A percentile compares a stretch with the other conserved stretches of the same genome.
These are phyloP conservation scores for Tolypocladium sp. DNA, from an alignment of 2,329 filamentous ascomycete genomes.

Conservation along the genomic window DNA sequence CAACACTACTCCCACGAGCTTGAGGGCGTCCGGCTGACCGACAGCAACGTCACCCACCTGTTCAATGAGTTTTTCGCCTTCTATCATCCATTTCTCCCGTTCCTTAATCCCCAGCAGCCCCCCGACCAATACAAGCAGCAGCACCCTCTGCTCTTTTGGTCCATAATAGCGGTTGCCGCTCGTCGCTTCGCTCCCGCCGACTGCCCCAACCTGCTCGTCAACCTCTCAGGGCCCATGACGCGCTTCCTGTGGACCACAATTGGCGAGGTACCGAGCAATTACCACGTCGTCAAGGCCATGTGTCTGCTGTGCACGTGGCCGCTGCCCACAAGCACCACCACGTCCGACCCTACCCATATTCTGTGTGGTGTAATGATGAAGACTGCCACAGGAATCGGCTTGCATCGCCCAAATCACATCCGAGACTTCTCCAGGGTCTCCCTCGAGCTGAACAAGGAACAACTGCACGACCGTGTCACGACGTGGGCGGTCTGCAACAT, in stretches of 20 bases:
- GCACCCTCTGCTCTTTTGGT: slow-evolving; percentile 78
- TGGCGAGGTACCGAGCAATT: slow-evolving; percentile 66
- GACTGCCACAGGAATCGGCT: slow-evolving; percentile 71
- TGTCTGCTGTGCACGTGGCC: slow-evolving; percentile 77
- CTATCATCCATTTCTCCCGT: slow-evolving; percentile 72
- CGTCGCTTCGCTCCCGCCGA: slow-evolving; percentile 51
- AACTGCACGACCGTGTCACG: slow-evolving; percentile 67
- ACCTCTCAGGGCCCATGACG: slow-evolving; percentile 59
- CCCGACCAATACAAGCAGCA: slow-evolving; percentile 71
- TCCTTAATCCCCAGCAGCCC: slow-evolving; percentile 56
- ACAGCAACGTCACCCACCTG: slow-evolving; percentile 52
- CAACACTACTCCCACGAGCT: slow-evolving; percentile 52
- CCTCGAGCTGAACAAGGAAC: slow-evolving; percentile 67
- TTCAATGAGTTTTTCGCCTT: slow-evolving; percentile 67
- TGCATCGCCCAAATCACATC: slow-evolving; percentile 72
- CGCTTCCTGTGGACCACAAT: slow-evolving; percentile 70
- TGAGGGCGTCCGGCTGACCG: slow-evolving; percentile 54
- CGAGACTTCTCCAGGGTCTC: slow-evolving; percentile 74
- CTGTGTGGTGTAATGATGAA: slow-evolving; percentile 81
- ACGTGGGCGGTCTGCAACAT: slow-evolving; percentile 85
- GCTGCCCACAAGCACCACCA: slow-evolving; percentile 70
- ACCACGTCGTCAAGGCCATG: slow-evolving; percentile 73
- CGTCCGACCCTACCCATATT: slow-evolving; percentile 73
- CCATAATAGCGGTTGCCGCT: slow-evolving; percentile 66
- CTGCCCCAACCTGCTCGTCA: slow-evolving; percentile 55